Evolutionary conservation across 345 rosid genomes (phyloP).

Genomic region (Eucalyptus tenuipes): DNA sequence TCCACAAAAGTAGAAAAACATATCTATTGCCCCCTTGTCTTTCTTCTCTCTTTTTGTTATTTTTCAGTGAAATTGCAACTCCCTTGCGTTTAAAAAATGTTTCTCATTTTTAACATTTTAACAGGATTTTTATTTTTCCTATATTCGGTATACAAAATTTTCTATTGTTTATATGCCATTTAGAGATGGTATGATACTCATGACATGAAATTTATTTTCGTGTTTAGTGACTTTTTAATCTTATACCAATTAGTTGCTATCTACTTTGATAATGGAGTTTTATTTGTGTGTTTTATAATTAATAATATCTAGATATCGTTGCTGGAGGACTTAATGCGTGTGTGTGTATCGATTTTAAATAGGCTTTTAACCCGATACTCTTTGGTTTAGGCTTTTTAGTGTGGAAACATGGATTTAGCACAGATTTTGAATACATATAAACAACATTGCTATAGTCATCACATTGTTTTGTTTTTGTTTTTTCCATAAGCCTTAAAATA

Average conservation of each 20-base stretch:
- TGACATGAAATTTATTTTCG: background rate
- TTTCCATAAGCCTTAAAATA: background rate
- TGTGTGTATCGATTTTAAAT: fast-evolving
- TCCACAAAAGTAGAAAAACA: background rate
- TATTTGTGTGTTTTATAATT: background rate
- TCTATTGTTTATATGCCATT: background rate
- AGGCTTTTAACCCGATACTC: fast-evolving
- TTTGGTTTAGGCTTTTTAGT: background rate
- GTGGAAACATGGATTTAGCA: background rate
- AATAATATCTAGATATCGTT: fast-evolving
- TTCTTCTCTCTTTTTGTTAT: too few relatives aligned
- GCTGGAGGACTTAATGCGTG: fast-evolving
- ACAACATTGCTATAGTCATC: background rate
- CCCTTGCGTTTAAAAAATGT: fast-evolving
- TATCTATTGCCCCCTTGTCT: fast-evolving
- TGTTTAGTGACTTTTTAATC: background rate
- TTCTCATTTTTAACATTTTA: background rate
- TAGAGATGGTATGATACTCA: fast-evolving
- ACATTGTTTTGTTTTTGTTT: fast-evolving
- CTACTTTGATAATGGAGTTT: background rate
- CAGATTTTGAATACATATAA: background rate
- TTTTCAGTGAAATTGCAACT: background rate
- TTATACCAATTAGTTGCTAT: background rate
- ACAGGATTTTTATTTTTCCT: background rate
- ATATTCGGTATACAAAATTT: background rate